Conservation (phyloP, 1,284 basidiomycete species). For the Pseudomicrostroma phylloplanum region DNA sequence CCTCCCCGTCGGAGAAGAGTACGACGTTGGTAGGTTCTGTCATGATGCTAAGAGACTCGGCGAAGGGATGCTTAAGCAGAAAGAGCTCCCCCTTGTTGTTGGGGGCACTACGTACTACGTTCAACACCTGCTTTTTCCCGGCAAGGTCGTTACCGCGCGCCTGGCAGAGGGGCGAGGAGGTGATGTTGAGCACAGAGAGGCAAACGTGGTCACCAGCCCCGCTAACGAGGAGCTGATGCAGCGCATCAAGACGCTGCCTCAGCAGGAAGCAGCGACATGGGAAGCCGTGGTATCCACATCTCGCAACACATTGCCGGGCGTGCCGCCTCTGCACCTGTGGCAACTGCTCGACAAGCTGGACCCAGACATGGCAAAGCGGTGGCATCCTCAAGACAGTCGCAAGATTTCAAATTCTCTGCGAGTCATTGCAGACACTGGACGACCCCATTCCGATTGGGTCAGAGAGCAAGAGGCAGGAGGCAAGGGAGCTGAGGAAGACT, state of each 20-base stretch:
- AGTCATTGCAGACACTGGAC: constrained; percentile 69
- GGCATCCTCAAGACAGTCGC: constrained; percentile 92
- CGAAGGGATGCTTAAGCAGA: constrained; percentile 58
- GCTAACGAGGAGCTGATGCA: constrained; percentile 7
- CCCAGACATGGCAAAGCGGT: constrained; percentile 67
- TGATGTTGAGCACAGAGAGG: constrained; percentile 1
- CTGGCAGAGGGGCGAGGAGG: not conserved
- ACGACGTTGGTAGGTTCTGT: constrained; percentile 56
- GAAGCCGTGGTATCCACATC: constrained; percentile 46
- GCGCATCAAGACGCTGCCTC: not conserved
- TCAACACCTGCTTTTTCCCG: constrained; percentile 66
- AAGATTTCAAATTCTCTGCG: constrained; percentile 77
- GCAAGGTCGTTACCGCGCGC: constrained; percentile 31
- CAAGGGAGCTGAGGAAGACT: constrained; percentile 10
- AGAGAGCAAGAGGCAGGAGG: constrained; percentile 59
- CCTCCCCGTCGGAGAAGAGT: constrained; percentile 73
- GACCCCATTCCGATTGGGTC: constrained; percentile 65
- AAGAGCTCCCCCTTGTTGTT: constrained; percentile 73
- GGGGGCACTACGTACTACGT: constrained; percentile 97
- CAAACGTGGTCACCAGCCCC: not conserved
- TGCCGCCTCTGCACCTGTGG: constrained; percentile 55
- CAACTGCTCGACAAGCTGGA: constrained; percentile 67
- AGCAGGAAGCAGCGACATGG: constrained; percentile 11
- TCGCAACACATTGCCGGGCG: constrained; percentile 43
- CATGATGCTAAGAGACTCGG: constrained; percentile 41